These are phyloP conservation scores for Myriosclerotinia curreyana DNA, from an alignment of 2,329 filamentous ascomycete species.

Conservation along the genomic window DNA sequence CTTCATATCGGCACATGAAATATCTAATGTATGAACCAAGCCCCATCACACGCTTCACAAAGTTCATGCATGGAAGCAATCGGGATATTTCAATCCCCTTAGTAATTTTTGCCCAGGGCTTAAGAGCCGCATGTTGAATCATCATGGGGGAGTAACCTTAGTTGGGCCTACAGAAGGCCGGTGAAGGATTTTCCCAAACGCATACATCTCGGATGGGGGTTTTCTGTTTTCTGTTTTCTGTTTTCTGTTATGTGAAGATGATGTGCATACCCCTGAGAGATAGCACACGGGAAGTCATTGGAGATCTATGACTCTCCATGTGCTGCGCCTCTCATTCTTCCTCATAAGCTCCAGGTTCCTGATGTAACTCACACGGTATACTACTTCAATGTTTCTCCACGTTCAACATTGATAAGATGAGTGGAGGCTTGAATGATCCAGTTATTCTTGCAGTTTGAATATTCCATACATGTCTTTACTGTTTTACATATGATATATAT, in stretches of 20 bases:
- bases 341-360: not conserved
- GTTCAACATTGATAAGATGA: not conserved
- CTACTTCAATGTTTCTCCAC: not conserved
- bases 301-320: not conserved
- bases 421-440: constrained; percentile 6
- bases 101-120: not conserved
- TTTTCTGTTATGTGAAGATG: no score
- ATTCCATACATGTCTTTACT: not conserved
- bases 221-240: no score
- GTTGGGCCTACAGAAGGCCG: not conserved
- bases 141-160: not conserved
- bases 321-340: constrained; percentile 16
- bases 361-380: not conserved
- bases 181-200: constrained; percentile 15
- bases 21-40: constrained; percentile 10
- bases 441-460: constrained; percentile 8
- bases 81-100: not conserved
- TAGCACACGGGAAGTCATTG: not conserved
- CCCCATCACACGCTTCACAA: constrained; percentile 11
- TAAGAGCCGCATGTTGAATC: constrained; percentile 14
- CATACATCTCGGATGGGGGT: not conserved
- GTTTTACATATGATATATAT: no score
- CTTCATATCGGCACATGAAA: not conserved
- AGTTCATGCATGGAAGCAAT: constrained; percentile 10
- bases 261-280: constrained; percentile 18